Evolutionary conservation across 129 eudicot species (phyloP), one percentile per base, ranked within the genome.

Genomic region (Sambucus nigra): DNA sequence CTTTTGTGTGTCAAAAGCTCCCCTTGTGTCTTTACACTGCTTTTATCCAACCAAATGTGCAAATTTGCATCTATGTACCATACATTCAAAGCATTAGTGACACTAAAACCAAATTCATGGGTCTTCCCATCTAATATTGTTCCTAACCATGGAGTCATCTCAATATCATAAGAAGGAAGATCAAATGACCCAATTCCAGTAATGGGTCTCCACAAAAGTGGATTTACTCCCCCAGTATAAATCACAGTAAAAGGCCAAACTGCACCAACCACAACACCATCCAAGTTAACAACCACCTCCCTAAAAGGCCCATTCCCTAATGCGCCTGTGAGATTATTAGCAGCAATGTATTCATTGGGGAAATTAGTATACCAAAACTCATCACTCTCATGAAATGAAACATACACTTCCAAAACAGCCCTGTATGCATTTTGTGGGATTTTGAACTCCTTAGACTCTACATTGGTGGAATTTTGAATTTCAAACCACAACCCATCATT

Each of bases 51-150:
- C 95, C 95, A 86, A 12, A 86, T 60, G 42, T 86, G 95, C 67
- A 86, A 73, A 79, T 87, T 87, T 1, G 96, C 96, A 66, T 87
- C 85, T 18, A 87, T 47, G 20, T 79, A 87, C 96, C 96, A 87
- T 21, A 82, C 80, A 48, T 82, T 87, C 19, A 87, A 53, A 9
- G 94, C 87, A 25, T 87, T 82, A 9, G 88, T 87, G 19, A 87
- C 88, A 25, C 85, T 56, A 57, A 87, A 82, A 3, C 39, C 49
- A 64, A 87, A 53, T 26, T 73, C 73, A 69, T 87, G 96, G 2
- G 56, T 19, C 42, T 79, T 73, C 9, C 80, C 78, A 39, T 82
- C 73, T 39, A 87, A 64, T n/a, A 87, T 7, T 6, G 66, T 52
- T 9, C 82, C 94, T 14, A 82, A 60, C 47, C 74, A 71, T 6